A percentile compares a stretch with the other conserved stretches of the same genome.
phyloP scores from a whole-genome alignment of 2,329 filamentous ascomycete genomes.

The Pseudocercospora musae region DNA sequence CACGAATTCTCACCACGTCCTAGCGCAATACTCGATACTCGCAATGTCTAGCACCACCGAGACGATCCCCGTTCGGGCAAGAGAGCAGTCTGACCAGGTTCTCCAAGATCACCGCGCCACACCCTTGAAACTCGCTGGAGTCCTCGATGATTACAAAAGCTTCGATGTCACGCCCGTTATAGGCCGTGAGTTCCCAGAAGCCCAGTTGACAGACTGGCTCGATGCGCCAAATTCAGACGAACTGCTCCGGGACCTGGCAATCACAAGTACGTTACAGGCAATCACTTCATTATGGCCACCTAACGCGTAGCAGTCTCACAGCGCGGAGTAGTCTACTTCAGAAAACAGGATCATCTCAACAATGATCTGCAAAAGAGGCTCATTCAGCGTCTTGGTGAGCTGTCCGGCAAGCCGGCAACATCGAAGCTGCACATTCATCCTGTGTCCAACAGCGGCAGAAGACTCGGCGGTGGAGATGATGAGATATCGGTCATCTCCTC shows the following conservation, averaged over 20 bases:
- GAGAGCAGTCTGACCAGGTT: too few relatives aligned
- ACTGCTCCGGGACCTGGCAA: constrained; percentile 14
- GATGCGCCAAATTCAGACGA: constrained; percentile 35
- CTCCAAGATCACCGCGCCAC: too few relatives aligned
- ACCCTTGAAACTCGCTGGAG: too few relatives aligned
- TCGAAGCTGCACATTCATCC: constrained; percentile 62
- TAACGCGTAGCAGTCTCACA: constrained; percentile 54
- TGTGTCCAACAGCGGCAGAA: constrained; percentile 46
- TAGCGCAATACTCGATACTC: too few relatives aligned
- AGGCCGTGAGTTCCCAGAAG: constrained; percentile 57
- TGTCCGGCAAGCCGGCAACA: constrained; percentile 55
- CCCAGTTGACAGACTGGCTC: constrained; percentile 59
- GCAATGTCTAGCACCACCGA: too few relatives aligned
- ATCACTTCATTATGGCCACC: not conserved
- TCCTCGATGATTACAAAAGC: not conserved
- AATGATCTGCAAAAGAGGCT: constrained; percentile 64
- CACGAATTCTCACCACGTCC: too few relatives aligned
- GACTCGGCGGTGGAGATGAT: not conserved
- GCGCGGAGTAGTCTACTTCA: constrained; percentile 68
- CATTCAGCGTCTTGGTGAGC: constrained; percentile 56
- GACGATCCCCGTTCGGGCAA: too few relatives aligned
- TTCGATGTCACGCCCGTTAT: constrained; percentile 50
- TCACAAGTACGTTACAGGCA: constrained; percentile 9
- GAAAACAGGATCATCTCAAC: constrained; percentile 57
- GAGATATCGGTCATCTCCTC: constrained; percentile 1